These are phyloP conservation scores for Takashimella tepidaria DNA, from an alignment of 1,284 basidiomycete genomes.

Conservation along the genomic window DNA sequence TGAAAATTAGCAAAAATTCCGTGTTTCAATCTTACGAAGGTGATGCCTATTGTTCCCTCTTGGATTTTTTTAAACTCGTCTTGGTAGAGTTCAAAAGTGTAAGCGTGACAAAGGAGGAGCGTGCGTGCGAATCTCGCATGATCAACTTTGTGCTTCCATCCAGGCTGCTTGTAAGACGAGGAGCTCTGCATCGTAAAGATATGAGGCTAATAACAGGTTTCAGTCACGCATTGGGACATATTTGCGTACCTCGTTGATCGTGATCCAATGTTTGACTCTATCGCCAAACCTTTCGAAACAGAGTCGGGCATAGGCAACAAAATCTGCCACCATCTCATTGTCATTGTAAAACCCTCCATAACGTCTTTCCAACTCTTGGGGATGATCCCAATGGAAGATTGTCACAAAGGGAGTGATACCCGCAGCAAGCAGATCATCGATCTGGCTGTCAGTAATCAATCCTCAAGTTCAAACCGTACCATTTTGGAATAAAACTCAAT, in stretches of 20 bases:
- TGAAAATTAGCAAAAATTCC: conserved; percentile 1
- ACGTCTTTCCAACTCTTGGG: conserved; percentile 60
- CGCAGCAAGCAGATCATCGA: conserved; percentile 58
- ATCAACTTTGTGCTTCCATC: conserved; percentile 7
- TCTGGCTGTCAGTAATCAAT: conserved; percentile 42
- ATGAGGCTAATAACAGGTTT: conserved; percentile 16
- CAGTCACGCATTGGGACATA: no score
- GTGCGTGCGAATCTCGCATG: conserved; percentile 8
- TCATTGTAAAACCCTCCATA: conserved; percentile 59
- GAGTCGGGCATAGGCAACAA: conserved; percentile 59
- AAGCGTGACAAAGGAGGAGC: conserved; percentile 24
- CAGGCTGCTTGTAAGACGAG: conserved; percentile 2
- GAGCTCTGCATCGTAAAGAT: conserved; percentile 16
- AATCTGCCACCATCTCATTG: conserved; percentile 54
- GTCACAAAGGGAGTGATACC: conserved; percentile 45
- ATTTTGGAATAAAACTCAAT: conserved; percentile 57
- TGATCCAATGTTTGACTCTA: conserved; percentile 64
- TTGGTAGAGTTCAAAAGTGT: conserved; percentile 26
- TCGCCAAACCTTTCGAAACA: conserved; percentile 68
- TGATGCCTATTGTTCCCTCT: conserved; percentile 27
- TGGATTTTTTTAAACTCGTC: conserved; percentile 19
- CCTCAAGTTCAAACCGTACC: conserved; percentile 4
- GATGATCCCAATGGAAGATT: conserved; percentile 59
- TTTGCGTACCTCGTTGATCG: conserved; percentile 42
- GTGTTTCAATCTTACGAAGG: conserved; percentile 14